Evolutionary conservation across 2,329 filamentous ascomycete genomes (phyloP), one percentile per base, ranked within the genome.

Genomic region (Paecilomyces niveus): DNA sequence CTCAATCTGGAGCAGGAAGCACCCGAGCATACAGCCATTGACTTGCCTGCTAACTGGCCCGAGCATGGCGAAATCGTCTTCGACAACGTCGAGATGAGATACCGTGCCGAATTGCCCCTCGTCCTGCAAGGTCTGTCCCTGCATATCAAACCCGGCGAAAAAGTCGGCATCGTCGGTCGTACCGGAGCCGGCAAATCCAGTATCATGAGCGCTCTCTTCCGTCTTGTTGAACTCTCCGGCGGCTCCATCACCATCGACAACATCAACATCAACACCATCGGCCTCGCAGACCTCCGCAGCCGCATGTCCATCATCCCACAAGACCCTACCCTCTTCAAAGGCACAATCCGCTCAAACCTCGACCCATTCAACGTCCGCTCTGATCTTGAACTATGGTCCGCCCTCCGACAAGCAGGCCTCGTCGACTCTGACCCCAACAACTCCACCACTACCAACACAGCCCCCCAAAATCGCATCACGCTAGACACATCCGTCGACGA

Each of bases 401-500:
- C 59, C n/a, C 49, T 63, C 5, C 39, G 39, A n/a, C 3, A 29
- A 51, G 56, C 59, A 61, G 39, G 55, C 55, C 39, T 59, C 58
- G 21, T 24, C 11, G 15, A 29, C 32, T 2, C 18, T 10, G 53
- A 35, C 2, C 26, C 21, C 7, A 52, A 29, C 24, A 9, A 31
- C 9, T 13, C 6, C 49, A 29, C 21, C 13, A 18, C 13, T 2
- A 26, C 2, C 13, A 57, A 10, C 18, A 18, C 22, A 9, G 31
- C 56, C 13, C n/a, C 3, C 21, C 9, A 57, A 22, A 45, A 54
- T 11, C 29, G 32, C 31, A 18, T 18, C 26, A 35, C 39, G 8
- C 24, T 49, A 15, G 53, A 51, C 11, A 39, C 54, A 15, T n/a
- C 53, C 24, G 83, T 89, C 62, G 83, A 85, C 6, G 86, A 89